These are phyloP conservation scores for Parachaetomium inaequale DNA, from an alignment of 495 filamentous ascomycete genomes.

Conservation along the genomic window DNA sequence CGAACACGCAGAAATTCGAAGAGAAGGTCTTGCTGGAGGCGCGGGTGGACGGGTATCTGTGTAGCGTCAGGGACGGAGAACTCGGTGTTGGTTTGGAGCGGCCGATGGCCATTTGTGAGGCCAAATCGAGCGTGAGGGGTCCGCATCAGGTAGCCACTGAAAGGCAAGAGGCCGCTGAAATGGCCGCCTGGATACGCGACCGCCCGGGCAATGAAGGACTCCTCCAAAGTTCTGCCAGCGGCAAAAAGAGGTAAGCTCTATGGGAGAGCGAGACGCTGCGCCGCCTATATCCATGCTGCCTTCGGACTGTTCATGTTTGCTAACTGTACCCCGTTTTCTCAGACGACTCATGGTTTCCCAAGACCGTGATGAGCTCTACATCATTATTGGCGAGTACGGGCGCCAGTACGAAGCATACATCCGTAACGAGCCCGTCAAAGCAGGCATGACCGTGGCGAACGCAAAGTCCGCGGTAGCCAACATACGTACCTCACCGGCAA, in stretches of 20 bases:
- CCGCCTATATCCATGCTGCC: not conserved
- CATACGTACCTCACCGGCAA: not conserved
- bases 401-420: not conserved
- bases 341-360: not conserved
- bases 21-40: constrained; percentile 1
- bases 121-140: not conserved
- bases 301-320: not conserved
- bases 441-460: not conserved
- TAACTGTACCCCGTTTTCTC: not conserved
- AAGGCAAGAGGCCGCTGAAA: not conserved
- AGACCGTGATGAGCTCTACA: not conserved
- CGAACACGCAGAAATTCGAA: not conserved
- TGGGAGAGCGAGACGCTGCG: not conserved
- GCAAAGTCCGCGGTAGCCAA: not conserved
- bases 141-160: not conserved
- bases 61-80: not conserved
- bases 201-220: not conserved
- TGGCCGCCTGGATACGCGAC: not conserved
- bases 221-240: not conserved
- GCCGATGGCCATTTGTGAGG: not conserved
- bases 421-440: not conserved
- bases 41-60: not conserved
- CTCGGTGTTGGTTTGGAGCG: too few species aligned
- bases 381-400: constrained; percentile 1
- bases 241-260: not conserved